phyloP scores from a whole-genome alignment of 2,329 filamentous ascomycete species.

The Aureobasidium sp. region DNA sequence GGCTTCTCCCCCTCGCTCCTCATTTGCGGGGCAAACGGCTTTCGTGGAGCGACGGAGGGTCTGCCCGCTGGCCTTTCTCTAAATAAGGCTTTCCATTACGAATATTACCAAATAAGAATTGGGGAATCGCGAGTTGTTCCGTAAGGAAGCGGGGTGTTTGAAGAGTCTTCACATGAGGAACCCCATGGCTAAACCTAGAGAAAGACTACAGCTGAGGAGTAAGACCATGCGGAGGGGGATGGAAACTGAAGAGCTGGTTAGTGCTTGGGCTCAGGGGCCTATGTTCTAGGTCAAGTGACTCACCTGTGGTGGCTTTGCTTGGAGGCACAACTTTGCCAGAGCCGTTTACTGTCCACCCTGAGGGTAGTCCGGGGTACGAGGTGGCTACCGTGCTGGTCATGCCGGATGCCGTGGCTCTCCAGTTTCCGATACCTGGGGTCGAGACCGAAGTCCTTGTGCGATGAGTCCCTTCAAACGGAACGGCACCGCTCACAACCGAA shows the following conservation, averaged over 20 bases:
- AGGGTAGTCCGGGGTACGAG: constrained; percentile 55
- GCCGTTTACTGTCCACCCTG: constrained; percentile 67
- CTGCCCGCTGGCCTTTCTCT: background rate
- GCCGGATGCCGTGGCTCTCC: constrained; percentile 33
- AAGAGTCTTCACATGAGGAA: constrained; percentile 1
- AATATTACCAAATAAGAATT: constrained; percentile 11
- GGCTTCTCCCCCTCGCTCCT: constrained; percentile 1
- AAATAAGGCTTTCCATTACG: constrained; percentile 6
- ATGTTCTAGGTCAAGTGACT: background rate
- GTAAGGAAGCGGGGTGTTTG: background rate
- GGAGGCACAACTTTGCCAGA: constrained; percentile 72
- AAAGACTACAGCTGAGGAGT: background rate
- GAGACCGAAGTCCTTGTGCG: constrained; percentile 31
- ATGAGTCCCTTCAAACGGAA: constrained; percentile 60
- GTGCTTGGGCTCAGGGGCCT: background rate
- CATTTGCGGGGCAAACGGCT: constrained; percentile 9
- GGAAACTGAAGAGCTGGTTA: background rate
- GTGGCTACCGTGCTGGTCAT: constrained; percentile 30
- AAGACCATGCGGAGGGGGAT: background rate
- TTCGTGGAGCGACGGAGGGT: constrained; percentile 6
- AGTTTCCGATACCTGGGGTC: constrained; percentile 32
- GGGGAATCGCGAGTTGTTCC: constrained; percentile 1
- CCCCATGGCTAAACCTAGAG: background rate
- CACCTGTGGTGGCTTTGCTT: constrained; percentile 59
- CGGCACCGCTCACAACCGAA: constrained; percentile 52